phyloP scores from a whole-genome alignment of 169 alveolate species.

The Cystoisospora suis region DNA sequence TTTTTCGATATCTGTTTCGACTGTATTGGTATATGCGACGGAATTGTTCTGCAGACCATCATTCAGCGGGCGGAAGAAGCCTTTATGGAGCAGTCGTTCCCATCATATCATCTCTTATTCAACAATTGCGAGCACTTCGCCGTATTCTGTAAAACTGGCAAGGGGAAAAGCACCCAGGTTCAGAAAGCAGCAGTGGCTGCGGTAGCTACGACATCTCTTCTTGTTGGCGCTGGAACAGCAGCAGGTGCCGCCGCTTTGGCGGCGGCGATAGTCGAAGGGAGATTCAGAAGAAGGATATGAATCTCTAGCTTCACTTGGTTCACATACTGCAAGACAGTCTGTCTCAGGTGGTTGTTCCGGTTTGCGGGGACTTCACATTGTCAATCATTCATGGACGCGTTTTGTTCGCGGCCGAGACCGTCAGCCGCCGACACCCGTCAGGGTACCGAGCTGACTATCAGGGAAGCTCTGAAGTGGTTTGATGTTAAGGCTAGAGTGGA shows the following conservation, averaged over 20 bases:
- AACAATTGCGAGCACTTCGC: constrained; percentile 52
- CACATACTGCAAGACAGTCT: too few relatives aligned
- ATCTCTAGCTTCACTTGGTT: too few relatives aligned
- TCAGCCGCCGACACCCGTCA: too few relatives aligned
- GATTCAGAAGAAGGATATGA: too few relatives aligned
- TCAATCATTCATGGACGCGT: not conserved
- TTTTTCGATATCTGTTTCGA: too few relatives aligned
- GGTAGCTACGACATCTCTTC: not conserved
- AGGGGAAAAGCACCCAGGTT: not conserved
- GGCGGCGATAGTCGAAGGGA: not conserved
- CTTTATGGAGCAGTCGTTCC: constrained; percentile 35
- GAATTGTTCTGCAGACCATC: not conserved
- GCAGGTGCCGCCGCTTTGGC: constrained; percentile 21
- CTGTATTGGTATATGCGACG: not conserved
- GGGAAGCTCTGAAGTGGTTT: too few relatives aligned
- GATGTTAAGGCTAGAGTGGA: too few relatives aligned
- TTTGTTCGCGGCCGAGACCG: not conserved
- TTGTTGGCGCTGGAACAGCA: constrained; percentile 27
- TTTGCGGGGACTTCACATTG: too few relatives aligned
- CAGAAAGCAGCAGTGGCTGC: constrained; percentile 32
- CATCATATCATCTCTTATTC: not conserved
- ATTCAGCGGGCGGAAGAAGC: constrained; percentile 37
- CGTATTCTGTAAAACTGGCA: constrained; percentile 17
- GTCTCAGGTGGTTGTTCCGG: too few relatives aligned
- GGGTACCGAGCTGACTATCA: too few relatives aligned